Percentiles rank a stretch among this genome's conserved stretches.
Evolutionary conservation across 805 yeast species (phyloP).

Genomic region (Starmera caribaea): DNA sequence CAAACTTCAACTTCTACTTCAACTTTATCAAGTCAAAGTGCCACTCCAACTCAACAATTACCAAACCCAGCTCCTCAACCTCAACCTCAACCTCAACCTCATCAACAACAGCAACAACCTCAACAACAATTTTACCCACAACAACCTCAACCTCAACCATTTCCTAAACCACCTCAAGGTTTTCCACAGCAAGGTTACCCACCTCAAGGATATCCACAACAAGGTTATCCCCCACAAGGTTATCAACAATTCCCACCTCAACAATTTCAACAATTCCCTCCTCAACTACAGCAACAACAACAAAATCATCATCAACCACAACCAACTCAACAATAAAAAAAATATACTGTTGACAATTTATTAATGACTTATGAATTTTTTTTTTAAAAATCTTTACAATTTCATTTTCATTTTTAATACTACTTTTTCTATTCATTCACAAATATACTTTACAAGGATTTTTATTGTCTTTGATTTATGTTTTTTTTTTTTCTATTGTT

Average conservation of each 20-base stretch:
- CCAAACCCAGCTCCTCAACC: conserved; percentile 1
- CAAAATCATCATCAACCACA: conserved; percentile 3
- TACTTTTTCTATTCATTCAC: too few species aligned
- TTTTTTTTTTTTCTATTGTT: too few species aligned
- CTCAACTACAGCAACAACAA: neutral
- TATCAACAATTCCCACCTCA: conserved; percentile 6
- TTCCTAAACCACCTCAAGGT: conserved; percentile 10
- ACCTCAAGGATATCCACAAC: conserved; percentile 12
- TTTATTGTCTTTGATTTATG: too few species aligned
- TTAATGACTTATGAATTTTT: neutral
- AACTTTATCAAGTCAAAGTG: conserved; percentile 16
- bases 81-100: conserved; percentile 7
- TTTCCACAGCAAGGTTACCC: conserved; percentile 8
- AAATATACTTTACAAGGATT: too few species aligned
- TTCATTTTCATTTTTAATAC: too few species aligned
- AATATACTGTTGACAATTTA: neutral
- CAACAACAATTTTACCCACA: conserved; percentile 14
- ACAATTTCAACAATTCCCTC: conserved; percentile 8
- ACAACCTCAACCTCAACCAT: conserved; percentile 14
- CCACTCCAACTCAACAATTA: conserved; percentile 13
- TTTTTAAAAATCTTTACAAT: neutral
- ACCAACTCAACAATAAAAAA: neutral
- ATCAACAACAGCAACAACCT: conserved; percentile 19
- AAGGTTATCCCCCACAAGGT: conserved; percentile 12
- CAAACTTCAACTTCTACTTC: conserved; percentile 14